These are phyloP conservation scores for Apiospora saccharicola DNA, from an alignment of 2,329 filamentous ascomycete genomes.

Conservation along the genomic window DNA sequence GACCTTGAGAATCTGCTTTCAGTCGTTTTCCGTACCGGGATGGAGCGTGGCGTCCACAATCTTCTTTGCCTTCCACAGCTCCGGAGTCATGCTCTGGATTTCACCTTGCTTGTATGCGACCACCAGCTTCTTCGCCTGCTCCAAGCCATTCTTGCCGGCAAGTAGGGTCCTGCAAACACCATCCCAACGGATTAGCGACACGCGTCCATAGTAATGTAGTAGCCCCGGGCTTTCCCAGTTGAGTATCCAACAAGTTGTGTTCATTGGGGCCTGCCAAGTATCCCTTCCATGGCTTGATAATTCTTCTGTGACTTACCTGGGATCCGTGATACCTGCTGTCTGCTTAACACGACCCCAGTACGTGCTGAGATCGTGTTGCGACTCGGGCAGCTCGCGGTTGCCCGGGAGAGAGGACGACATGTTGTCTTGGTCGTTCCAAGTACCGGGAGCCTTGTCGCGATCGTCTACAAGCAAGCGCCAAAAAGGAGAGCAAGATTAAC, in stretches of 20 bases:
- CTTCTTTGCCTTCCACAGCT: slow-evolving; percentile 96
- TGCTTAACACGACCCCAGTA: slow-evolving; percentile 96
- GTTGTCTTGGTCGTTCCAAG: slow-evolving; percentile 25
- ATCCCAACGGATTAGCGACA: slow-evolving; percentile 8
- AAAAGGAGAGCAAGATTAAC: background rate
- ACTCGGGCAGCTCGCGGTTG: slow-evolving; percentile 83
- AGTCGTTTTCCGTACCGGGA: slow-evolving; percentile 71
- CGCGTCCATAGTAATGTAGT: background rate
- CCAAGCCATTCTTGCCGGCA: slow-evolving; percentile 78
- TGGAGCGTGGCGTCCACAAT: slow-evolving; percentile 96
- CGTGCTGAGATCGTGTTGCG: slow-evolving; percentile 89
- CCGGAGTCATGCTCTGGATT: slow-evolving; percentile 80
- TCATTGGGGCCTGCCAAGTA: background rate
- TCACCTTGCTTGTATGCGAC: slow-evolving; percentile 87
- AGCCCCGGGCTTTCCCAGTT: background rate
- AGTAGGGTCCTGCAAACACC: slow-evolving; percentile 75
- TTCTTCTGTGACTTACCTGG: slow-evolving; percentile 73
- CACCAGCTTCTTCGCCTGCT: slow-evolving; percentile 84
- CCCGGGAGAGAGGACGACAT: slow-evolving; percentile 75
- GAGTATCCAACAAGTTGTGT: background rate
- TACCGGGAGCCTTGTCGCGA: background rate
- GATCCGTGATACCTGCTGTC: slow-evolving; percentile 88
- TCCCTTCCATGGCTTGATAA: background rate
- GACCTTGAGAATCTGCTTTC: background rate
- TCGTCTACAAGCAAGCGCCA: background rate